phyloP scores from a whole-genome alignment of 371 early-diverging fungal genomes.

The Apophysomyces sp. region DNA sequence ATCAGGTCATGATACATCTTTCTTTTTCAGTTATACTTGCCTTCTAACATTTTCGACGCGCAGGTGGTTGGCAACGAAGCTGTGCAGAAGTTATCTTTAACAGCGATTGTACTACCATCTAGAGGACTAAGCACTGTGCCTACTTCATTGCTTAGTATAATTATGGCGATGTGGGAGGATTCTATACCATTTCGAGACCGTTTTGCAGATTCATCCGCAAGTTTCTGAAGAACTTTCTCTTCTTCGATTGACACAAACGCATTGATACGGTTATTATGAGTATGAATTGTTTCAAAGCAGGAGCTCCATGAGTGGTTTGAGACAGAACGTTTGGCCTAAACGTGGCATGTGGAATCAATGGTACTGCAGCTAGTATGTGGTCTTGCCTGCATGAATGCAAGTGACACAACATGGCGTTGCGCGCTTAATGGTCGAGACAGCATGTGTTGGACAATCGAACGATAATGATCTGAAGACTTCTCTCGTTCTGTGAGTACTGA shows the following conservation, averaged over 20 bases:
- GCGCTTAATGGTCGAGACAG: not conserved
- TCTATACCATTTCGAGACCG: conserved; percentile 5
- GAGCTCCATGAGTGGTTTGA: conserved; percentile 5
- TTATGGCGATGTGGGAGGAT: too few species aligned
- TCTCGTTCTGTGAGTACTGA: too few species aligned
- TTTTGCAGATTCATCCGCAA: not conserved
- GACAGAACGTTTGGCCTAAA: not conserved
- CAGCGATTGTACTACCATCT: conserved; percentile 63
- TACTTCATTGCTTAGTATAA: not conserved
- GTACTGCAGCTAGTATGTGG: not conserved
- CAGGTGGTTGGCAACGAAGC: conserved; percentile 63
- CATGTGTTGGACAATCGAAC: not conserved
- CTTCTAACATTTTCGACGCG: conserved; percentile 64
- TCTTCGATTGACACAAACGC: conserved; percentile 36
- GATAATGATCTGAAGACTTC: too few species aligned
- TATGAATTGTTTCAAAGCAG: conserved; percentile 21
- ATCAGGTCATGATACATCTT: not conserved
- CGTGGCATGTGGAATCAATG: conserved; percentile 1
- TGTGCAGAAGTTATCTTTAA: conserved; percentile 79
- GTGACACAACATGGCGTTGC: not conserved
- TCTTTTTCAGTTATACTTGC: conserved; percentile 24
- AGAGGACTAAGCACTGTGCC: conserved; percentile 27
- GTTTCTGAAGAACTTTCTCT: not conserved
- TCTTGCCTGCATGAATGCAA: conserved; percentile 2
- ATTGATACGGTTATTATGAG: conserved; percentile 27